phyloP scores from a whole-genome alignment of 495 filamentous ascomycete genomes.

The Filosporella fistucella region DNA sequence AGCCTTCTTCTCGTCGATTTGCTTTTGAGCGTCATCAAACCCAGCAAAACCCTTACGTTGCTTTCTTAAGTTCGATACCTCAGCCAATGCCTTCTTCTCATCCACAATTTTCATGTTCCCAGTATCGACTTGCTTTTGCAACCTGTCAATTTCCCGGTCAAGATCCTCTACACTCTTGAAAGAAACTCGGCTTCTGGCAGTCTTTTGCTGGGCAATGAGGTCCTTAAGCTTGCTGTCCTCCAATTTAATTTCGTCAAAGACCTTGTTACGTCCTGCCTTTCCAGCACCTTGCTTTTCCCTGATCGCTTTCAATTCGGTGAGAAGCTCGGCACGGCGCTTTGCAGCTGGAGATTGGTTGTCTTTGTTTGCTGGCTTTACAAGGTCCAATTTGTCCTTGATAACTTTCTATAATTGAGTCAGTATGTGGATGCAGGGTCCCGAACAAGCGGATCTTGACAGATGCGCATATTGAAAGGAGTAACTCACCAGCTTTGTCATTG shows the following conservation, averaged over 20 bases:
- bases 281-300: slow-evolving; percentile 75
- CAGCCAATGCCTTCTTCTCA: slow-evolving; percentile 86
- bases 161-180: slow-evolving; percentile 88
- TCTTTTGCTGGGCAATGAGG: slow-evolving; percentile 74
- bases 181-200: slow-evolving; percentile 63
- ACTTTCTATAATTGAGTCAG: slow-evolving; percentile 56
- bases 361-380: slow-evolving; percentile 55
- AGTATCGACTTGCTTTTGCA: slow-evolving; percentile 79
- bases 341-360: slow-evolving; percentile 64
- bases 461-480: neutral
- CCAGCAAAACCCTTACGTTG: slow-evolving; percentile 83
- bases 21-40: slow-evolving; percentile 77
- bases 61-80: slow-evolving; percentile 78
- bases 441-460: neutral
- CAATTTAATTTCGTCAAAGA: slow-evolving; percentile 80
- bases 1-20: slow-evolving; percentile 77
- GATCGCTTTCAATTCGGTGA: slow-evolving; percentile 65
- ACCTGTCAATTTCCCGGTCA: slow-evolving; percentile 70
- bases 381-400: slow-evolving; percentile 79
- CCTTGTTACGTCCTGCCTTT: slow-evolving; percentile 70
- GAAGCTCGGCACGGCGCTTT: slow-evolving; percentile 79
- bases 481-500: slow-evolving; percentile 75
- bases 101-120: slow-evolving; percentile 91
- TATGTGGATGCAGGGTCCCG: neutral
- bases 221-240: slow-evolving; percentile 67